Evolutionary conservation across 2,329 filamentous ascomycete species (phyloP), one percentile per base, ranked within the genome.

Genomic region (Pseudogymnoascus sp.): DNA sequence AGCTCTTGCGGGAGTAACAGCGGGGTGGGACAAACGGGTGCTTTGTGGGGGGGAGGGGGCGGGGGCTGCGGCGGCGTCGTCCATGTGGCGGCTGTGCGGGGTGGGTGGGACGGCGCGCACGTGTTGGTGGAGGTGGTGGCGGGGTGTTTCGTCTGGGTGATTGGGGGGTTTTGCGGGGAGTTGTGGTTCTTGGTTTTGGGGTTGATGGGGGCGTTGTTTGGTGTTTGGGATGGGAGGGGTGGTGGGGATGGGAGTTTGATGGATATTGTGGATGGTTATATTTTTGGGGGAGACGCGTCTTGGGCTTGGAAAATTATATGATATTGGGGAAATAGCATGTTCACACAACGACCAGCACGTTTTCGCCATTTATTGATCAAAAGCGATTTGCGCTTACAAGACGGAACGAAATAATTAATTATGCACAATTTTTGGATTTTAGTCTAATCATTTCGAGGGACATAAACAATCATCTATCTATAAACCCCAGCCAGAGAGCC

Each of bases 61-160:
- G 19, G 16, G 7, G 38, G 38, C 38, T n/a, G 16, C 8, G n/a
- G 16, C 38, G n/a, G 16, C 33, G 33, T 37, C 33, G 33, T 37
- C 40, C 40, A 43, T 35, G 10, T 28, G 24, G 37, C 19, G 41
- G 56, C 7, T 33, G 53, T 31, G 46, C 31, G 31, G 50, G 63
- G 53, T 59, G 50, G 60, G 41, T 16, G 46, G 65, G 12, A 67
- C 62, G 64, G 69, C 65, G n/a, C 53, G 40, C 38, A 53, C 24
- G 43, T 53, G 24, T 28, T 53, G 6, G 43, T 53, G 43, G 43
- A 53, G 24, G 24, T 16, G 22, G 43, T 53, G 24, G 24, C 14
- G 14, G 43, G 6, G 14, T 53, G 41, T 24, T 28, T 28, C 24
- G 43, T 7, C 6, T 46, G 41, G 41, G 41, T 24, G 22, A 26